A percentile compares a stretch with the other conserved stretches of the same genome.
These are phyloP conservation scores for Labyrinthula sp. DNA, from an alignment of 352 stramenopile genomes.

Conservation along the genomic window DNA sequence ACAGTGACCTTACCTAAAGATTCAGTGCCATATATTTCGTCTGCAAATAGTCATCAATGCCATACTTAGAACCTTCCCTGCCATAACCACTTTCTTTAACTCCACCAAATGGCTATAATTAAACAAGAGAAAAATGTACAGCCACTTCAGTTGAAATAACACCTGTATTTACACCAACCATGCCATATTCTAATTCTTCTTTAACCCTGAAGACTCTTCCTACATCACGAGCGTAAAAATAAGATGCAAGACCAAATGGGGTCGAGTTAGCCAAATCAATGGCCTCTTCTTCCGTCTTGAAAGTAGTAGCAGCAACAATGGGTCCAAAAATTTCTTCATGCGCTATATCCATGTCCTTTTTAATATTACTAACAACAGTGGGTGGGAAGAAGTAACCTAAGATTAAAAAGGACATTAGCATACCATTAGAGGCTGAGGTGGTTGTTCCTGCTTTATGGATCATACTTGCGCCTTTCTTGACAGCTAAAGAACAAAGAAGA, in stretches of 20 bases:
- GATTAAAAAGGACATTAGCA: constrained; percentile 34
- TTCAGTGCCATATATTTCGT: constrained; percentile 78
- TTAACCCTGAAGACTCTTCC: constrained; percentile 61
- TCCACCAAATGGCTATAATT: constrained; percentile 57
- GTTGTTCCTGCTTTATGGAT: constrained; percentile 57
- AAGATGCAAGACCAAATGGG: constrained; percentile 61
- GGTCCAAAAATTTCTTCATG: constrained; percentile 86
- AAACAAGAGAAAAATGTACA: too few species aligned
- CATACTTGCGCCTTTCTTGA: constrained; percentile 62
- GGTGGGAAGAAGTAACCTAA: constrained; percentile 71
- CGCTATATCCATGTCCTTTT: constrained; percentile 59
- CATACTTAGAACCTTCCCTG: constrained; percentile 36
- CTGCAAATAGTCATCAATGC: constrained; percentile 77
- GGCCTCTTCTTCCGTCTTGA: constrained; percentile 79
- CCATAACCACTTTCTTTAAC: constrained; percentile 66
- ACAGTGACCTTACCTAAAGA: too few species aligned
- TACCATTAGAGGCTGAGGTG: constrained; percentile 2
- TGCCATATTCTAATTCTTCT: constrained; percentile 61
- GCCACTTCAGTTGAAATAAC: constrained; percentile 58
- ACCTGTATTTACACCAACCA: constrained; percentile 77
- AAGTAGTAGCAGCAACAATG: constrained; percentile 68
- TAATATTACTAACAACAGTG: constrained; percentile 63
- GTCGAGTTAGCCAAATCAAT: constrained; percentile 73
- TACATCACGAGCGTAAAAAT: constrained; percentile 75
- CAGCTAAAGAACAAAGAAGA: constrained; percentile 58